A percentile compares a stretch with the other conserved stretches of the same genome.
phyloP scores from a whole-genome alignment of 768 basidiomycete genomes.

The Coprinopsis cinerea region DNA sequence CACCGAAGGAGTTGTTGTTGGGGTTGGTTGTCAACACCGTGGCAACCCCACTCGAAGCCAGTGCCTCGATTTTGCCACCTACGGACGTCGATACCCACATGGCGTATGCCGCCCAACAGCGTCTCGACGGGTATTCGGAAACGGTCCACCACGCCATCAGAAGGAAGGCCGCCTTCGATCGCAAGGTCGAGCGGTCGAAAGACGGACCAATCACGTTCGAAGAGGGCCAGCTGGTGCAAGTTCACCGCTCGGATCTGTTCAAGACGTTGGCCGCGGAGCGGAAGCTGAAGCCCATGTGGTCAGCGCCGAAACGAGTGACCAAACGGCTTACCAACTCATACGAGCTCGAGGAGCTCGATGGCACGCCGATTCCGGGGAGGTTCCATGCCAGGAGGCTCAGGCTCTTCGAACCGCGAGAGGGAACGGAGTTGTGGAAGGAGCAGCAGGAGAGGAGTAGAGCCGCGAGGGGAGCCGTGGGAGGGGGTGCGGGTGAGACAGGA shows the following conservation, averaged over 20 bases:
- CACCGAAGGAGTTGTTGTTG: no score
- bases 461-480: not conserved
- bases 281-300: constrained; percentile 28
- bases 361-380: not conserved
- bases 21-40: constrained; percentile 24
- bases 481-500: not conserved
- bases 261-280: constrained; percentile 20
- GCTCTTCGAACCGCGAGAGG: not conserved
- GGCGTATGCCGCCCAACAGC: constrained; percentile 24
- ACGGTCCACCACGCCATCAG: constrained; percentile 18
- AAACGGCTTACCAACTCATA: not conserved
- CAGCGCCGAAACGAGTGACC: constrained; percentile 14
- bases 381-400: not conserved
- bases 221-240: constrained; percentile 24
- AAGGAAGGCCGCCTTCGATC: constrained; percentile 24
- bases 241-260: constrained; percentile 21
- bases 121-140: constrained; percentile 22
- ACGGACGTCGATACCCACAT: constrained; percentile 18
- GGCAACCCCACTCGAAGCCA: constrained; percentile 6
- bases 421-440: constrained; percentile 2
- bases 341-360: not conserved
- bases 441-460: not conserved
- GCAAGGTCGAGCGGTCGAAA: constrained; percentile 11
- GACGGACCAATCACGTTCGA: constrained; percentile 21
- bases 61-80: not conserved